Evolutionary conservation across 352 stramenopile species (phyloP), one percentile per base, ranked within the genome.

Genomic region (Phytophthora sojae): DNA sequence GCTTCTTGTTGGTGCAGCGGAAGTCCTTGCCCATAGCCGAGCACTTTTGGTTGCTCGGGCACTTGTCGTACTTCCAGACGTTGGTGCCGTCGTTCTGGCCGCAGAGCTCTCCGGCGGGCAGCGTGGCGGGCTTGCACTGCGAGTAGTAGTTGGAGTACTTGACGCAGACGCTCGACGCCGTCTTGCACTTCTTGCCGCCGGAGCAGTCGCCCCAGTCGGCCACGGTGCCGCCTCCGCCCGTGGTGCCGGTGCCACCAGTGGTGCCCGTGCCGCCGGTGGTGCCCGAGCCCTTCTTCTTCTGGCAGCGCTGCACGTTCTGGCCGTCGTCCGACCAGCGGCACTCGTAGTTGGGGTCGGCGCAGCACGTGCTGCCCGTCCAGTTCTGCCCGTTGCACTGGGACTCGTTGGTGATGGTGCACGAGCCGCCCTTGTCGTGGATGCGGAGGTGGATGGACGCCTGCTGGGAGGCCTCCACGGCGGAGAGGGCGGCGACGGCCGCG

Each of bases 371-470:
- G 2, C 57, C 60, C 6, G 67, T 71, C 75, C 75, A 82, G 75
- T 80, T 77, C 55, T 81, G 64, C 2, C 73, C 73, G 14, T 81
- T 54, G 45, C 73, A 81, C 39, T 81, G 73, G 2, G 73, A 81
- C 59, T 81, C 65, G 35, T 73, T 77, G 0, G 52, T 67, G 61
- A 81, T 78, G 29, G 73, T 81, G 57, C 73, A 81, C 9, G 53
- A 49, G 17, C 39, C 39, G 9, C 50, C 51, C 44, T 71, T 56
- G 50, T 45, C 55, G 50, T 73, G 65, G 50, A 71, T 57, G 17
- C 57, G 64, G 12, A 65, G 64, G 64, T 71, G 64, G 37, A 66
- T 29, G 25, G 50, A 61, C 2, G 64, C 55, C 6, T 65, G 37
- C 26, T 71, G 21, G n/a, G 57, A 23, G 39, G 64, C 64, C 14